Percentiles rank a stretch among this genome's conserved stretches.
Conservation (phyloP, 805 yeast genomes). For the Candida ovalis region DNA sequence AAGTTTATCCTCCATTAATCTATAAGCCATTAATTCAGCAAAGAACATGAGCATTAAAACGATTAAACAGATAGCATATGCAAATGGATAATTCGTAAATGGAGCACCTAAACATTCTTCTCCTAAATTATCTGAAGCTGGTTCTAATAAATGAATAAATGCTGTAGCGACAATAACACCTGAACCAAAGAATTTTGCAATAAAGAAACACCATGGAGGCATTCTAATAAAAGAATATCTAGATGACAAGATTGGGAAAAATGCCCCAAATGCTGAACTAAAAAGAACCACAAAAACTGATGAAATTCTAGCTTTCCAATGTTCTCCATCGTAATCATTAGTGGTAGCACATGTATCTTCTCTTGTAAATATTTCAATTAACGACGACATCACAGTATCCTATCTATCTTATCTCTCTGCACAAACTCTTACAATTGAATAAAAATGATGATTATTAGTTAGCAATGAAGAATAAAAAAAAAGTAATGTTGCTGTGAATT, state of each 20-base stretch:
- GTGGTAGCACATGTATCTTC: constrained; percentile 19
- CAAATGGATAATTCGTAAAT: constrained; percentile 49
- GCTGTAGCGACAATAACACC: constrained; percentile 84
- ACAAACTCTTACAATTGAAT: too few relatives aligned
- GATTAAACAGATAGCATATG: constrained; percentile 50
- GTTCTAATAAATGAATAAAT: constrained; percentile 68
- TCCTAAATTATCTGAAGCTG: constrained; percentile 58
- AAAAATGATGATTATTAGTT: too few relatives aligned
- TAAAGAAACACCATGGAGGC: constrained; percentile 60
- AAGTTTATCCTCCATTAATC: constrained; percentile 36
- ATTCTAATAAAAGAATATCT: constrained; percentile 53
- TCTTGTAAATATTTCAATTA: constrained; percentile 9
- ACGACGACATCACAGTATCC: neutral
- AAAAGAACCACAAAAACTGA: constrained; percentile 59
- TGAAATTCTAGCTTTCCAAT: constrained; percentile 47
- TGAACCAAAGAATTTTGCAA: constrained; percentile 75
- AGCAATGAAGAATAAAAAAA: too few relatives aligned
- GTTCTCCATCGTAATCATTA: constrained; percentile 28
- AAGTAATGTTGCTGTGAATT: too few relatives aligned
- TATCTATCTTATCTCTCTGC: neutral
- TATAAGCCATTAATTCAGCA: constrained; percentile 47
- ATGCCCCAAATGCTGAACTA: constrained; percentile 56
- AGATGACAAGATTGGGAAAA: constrained; percentile 61
- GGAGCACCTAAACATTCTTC: constrained; percentile 61
- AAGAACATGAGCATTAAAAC: constrained; percentile 50